Evolutionary conservation across 805 yeast species (phyloP), one percentile per base, ranked within the genome.

Genomic region (Priceomyces haplophilus): DNA sequence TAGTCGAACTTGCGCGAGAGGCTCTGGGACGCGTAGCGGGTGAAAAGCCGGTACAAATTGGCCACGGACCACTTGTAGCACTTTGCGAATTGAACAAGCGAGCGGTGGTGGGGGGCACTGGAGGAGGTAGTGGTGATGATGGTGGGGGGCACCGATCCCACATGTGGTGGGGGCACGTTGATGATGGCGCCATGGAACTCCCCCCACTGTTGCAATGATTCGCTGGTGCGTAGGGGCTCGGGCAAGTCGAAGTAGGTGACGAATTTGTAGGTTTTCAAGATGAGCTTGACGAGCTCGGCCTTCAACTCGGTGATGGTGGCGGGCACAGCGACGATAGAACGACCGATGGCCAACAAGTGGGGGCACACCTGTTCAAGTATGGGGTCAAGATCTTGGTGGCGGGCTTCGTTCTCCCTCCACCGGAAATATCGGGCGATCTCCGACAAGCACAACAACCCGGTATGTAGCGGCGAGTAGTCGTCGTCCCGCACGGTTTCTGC

Each of bases 11-110:
- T 60, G 8, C 72, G 52, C 35, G 76, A 53, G n/a, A n/a, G n/a
- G 19, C 64, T 64, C 17, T 43, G 54, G 0, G 86, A 76, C 1
- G 84, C 88, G 56, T 85, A 89, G 52, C 91, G 75, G 41, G 75
- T 75, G 54, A 86, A 86, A 3, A 89, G 59, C 50, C 95, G 77
- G 50, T 74, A 76, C 32, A 90, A 59, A 59, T 87, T 88, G 18
- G 88, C 88, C 55, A 81, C 82, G 0, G 95, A 79, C 97, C 98
- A 91, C 61, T 91, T 70, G 50, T 67, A 63, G 44, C 70, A 65
- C 47, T 93, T 67, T 77, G 90, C 52, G 80, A 78, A 64, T 80
- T 91, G 57, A 71, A 82, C 84, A 84, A 85, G 38, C 80, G n/a
- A n/a, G n/a, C n/a, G n/a, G n/a, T n/a, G n/a, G n/a, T n/a, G n/a